Evolutionary conservation across 2,329 filamentous ascomycete species (phyloP), one percentile per base, ranked within the genome.

Genomic region (Pezicula rhizophila): DNA sequence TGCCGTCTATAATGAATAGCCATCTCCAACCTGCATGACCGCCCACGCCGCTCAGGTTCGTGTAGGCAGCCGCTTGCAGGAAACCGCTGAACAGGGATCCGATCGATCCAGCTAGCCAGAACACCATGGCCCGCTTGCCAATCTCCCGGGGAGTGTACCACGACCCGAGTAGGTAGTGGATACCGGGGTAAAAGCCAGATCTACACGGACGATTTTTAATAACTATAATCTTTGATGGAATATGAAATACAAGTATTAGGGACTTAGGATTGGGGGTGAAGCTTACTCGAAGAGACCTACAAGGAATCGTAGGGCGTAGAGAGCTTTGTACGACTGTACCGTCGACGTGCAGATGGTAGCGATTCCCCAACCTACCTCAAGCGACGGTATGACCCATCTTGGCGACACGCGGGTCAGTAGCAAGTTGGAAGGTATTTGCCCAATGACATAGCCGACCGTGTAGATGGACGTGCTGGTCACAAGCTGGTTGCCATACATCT

Each of bases 31-130:
- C 41, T 12, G 26, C 23, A 26, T 18, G 14, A 2, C 47, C 47
- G 2, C 14, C 12, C 26, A 35, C 31, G 14, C 47, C 47, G 25
- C 26, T 18, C 14, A 47, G 17, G 12, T 38, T 34, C 25, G 34
- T 43, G 26, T 51, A 44, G 17, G 26, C 42, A 3, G 38, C 77
- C 0, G 72, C 74, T 59, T 81, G 77, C 52, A 83, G 75, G 61
- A 80, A 79, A 4, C 78, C 78, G 8, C 73, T 72, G 43, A 82
- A 76, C 70, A 81, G 75, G 0, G 74, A 78, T 0, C 79, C 79
- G 0, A 77, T 75, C 39, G 82, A 73, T 10, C 77, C 78, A 15
- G 72, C 76, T 4, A 79, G 70, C 63, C 81, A 82, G 8, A 77
- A 79, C 0, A 83, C 73, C 60, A 81, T 78, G 18, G 69, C 67